These are phyloP conservation scores for Nothopassalora personata DNA, from an alignment of 2,329 filamentous ascomycete species.

Conservation along the genomic window DNA sequence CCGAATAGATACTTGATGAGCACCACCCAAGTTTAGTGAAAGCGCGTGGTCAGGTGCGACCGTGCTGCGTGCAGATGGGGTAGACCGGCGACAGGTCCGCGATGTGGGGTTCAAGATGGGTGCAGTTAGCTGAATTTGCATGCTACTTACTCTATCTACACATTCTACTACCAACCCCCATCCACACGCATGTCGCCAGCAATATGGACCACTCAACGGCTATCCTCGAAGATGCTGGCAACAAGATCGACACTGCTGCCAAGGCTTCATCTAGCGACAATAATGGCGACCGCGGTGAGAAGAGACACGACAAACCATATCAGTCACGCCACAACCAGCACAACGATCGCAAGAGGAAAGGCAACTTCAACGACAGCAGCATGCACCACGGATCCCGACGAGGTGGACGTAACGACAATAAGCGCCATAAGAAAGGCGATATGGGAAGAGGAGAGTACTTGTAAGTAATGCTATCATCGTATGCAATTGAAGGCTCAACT, in stretches of 20 bases:
- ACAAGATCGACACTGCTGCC: constrained; percentile 20
- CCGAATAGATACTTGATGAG: too few species aligned
- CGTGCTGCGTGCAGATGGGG: too few species aligned
- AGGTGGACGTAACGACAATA: constrained; percentile 27
- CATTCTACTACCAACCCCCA: background rate
- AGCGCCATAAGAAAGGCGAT: constrained; percentile 55
- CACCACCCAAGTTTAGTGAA: too few species aligned
- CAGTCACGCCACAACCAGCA: background rate
- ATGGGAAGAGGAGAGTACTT: constrained; percentile 61
- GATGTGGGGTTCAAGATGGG: background rate
- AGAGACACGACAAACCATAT: background rate
- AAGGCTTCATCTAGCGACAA: constrained; percentile 7
- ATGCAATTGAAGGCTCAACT: constrained; percentile 32
- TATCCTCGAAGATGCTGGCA: constrained; percentile 29
- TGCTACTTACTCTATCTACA: background rate
- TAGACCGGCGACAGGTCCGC: background rate
- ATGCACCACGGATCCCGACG: constrained; percentile 20
- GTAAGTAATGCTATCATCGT: constrained; percentile 41
- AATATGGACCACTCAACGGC: constrained; percentile 32
- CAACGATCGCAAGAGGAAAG: constrained; percentile 27
- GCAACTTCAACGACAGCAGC: constrained; percentile 23
- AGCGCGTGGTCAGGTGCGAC: too few species aligned
- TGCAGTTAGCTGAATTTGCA: background rate
- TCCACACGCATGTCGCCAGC: constrained; percentile 14
- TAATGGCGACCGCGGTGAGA: constrained; percentile 7